These are phyloP conservation scores for Zizania latifolia DNA, from an alignment of 176 grass and related monocot species.

Conservation along the genomic window DNA sequence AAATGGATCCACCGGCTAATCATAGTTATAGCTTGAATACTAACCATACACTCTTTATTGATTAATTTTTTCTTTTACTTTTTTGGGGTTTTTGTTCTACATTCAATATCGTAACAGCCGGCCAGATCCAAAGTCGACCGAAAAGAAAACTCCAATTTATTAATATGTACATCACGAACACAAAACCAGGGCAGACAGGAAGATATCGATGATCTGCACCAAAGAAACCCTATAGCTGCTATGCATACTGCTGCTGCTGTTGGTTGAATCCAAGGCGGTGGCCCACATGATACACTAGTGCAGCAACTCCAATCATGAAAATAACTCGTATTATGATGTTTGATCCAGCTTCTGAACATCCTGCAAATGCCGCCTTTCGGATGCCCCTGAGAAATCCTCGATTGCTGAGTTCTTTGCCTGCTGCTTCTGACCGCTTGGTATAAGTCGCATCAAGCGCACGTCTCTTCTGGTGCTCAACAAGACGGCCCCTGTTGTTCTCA, in stretches of 20 bases:
- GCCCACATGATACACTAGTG: constrained; percentile 25
- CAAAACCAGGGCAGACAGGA: neutral
- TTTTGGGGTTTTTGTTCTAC: neutral
- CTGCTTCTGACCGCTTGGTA: constrained; percentile 20
- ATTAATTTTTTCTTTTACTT: neutral
- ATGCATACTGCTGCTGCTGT: neutral
- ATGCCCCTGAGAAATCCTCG: constrained; percentile 22
- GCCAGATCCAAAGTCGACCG: neutral
- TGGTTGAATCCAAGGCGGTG: neutral
- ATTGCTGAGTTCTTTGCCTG: neutral
- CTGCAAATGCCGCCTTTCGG: neutral
- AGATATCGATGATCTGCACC: constrained; percentile 8
- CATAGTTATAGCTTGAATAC: no score
- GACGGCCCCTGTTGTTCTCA: constrained; percentile 27
- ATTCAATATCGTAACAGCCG: constrained; percentile 13
- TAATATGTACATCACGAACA: constrained; percentile 41
- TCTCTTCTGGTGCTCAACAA: constrained; percentile 31
- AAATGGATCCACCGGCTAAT: neutral
- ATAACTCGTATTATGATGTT: constrained; percentile 25
- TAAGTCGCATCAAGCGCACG: constrained; percentile 8
- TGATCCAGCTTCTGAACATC: constrained; percentile 29
- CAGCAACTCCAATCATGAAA: constrained; percentile 39
- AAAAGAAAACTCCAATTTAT: neutral
- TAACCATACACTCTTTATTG: no score
- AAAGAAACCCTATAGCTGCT: neutral